Evolutionary conservation across 768 basidiomycete species (phyloP), one percentile per base, ranked within the genome.

Genomic region (Boletus eberwhitei): DNA sequence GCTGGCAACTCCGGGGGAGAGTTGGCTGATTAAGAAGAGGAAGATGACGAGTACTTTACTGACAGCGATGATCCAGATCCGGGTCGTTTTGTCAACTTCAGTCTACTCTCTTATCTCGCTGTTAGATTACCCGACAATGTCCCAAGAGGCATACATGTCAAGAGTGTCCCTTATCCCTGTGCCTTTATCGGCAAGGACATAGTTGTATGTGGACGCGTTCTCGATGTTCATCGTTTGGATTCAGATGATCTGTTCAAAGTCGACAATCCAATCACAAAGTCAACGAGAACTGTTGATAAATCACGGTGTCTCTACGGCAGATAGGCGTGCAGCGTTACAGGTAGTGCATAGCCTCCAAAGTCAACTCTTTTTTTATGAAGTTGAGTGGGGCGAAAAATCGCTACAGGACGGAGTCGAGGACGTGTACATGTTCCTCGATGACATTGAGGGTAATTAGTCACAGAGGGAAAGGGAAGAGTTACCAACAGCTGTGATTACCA

Each of bases 171-270:
- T 3, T 96, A 96, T 68, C 89, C 87, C 5, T 77, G 84, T 4
- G 88, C 91, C 21, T 98, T 98, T 62, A 98, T 96, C 4, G 96
- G 96, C 7, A 91, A 90, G 64, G 93, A 98, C 64, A 85, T 96
- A 35, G 93, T 98, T 60, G 90, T 94, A 73, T 64, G 91, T 79
- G 14, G 19, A 35, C 34, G 22, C 36, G 5, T 52, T 50, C 16
- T 48, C 17, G 7, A 19, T 26, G 17, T n/a, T 42, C 14, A n/a
- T 24, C 38, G n/a, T 29, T 48, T 17, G 16, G 24, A 34, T 26
- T 13, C 22, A 59, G n/a, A 56, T 39, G 48, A 60, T 56, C 22
- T 37, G 21, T 54, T 59, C 16, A 39, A 63, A 93, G 94, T 91
- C 88, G 2, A 90, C 90, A 0, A 91, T 94, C 37, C 92, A 96